Percentiles rank a stretch among this genome's conserved stretches.
These are phyloP conservation scores for Psilocybe sp. DNA, from an alignment of 768 basidiomycete genomes.

Conservation along the genomic window DNA sequence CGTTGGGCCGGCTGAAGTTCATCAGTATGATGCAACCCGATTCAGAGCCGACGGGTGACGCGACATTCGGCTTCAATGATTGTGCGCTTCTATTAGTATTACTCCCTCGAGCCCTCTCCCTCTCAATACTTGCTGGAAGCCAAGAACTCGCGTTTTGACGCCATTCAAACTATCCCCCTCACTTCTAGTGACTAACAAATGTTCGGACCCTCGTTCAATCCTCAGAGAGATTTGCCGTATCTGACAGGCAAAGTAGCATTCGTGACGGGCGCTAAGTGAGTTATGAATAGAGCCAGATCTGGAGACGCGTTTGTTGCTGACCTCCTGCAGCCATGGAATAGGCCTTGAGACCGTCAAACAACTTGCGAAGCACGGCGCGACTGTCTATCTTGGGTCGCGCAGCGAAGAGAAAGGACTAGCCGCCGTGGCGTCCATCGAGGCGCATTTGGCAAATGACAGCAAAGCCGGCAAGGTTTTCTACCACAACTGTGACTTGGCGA, in stretches of 20 bases:
- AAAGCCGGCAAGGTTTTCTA: constrained; percentile 7
- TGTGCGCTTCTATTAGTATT: too few species aligned
- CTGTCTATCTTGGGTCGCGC: constrained; percentile 51
- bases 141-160: too few species aligned
- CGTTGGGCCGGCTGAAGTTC: too few species aligned
- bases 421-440: constrained; percentile 40
- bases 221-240: constrained; percentile 33
- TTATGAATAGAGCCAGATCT: neutral
- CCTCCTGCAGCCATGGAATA: constrained; percentile 19
- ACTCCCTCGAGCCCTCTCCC: too few species aligned
- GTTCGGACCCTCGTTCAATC: constrained; percentile 18
- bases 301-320: neutral
- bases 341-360: constrained; percentile 47
- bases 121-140: too few species aligned
- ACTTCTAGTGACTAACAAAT: too few species aligned
- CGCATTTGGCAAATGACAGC: constrained; percentile 30
- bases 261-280: constrained; percentile 54
- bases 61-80: too few species aligned
- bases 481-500: too few species aligned
- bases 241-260: constrained; percentile 43
- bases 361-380: constrained; percentile 49
- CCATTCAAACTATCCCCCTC: too few species aligned
- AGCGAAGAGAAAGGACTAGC: constrained; percentile 37
- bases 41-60: too few species aligned
- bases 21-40: too few species aligned